Base-by-base conservation (phyloP, 192 early-diverging fungal species). In the Umbelopsis sp. region DNA sequence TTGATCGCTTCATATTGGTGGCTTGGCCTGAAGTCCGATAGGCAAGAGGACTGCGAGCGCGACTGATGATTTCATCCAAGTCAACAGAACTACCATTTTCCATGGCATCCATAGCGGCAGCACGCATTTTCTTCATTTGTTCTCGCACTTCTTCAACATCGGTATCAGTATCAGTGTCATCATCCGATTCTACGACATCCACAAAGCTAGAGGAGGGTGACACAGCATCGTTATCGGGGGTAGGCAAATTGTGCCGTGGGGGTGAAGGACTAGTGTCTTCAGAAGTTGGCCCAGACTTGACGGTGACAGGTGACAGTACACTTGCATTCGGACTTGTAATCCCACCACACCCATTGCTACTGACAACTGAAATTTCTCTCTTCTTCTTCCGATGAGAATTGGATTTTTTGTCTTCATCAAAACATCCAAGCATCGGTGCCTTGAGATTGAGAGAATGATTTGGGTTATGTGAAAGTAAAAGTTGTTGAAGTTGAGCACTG, bases 101-200 rank as follows among this genome's bases (percentile, higher is more conserved):
- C 72, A 79, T 79, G 41, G 77, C 77, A 56, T 71, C 69, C 26
- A 79, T 74, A 21, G 77, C 77, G 0, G 65, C 79, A 0, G 79
- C 81, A n/a, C 84, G 65, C 45, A 82, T 72, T 31, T 72, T 70
- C 73, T 81, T 81, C 80, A 85, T 85, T 49, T 77, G 71, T 69
- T 81, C 72, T 0, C 84, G 81, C 6, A 85, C 85, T 29, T 81
- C 77, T 50, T 85, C 80, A 2, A 83, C 84, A 69, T 87, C 86
- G 20, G 80, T 74, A 45, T 87, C 87, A 17, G 79, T 80, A 34
- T 89, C 86, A 20, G 83, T 87, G 41, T 85, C 82, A 32, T 82
- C 73, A 26, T 84, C 84, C 10, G 82, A 72, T 70, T 70, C 38
- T 17, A 70, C 68, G 1, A 70, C 45, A 53, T 70, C 68, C 31